phyloP scores from a whole-genome alignment of 352 stramenopile genomes.

The Pythium angustatum region DNA sequence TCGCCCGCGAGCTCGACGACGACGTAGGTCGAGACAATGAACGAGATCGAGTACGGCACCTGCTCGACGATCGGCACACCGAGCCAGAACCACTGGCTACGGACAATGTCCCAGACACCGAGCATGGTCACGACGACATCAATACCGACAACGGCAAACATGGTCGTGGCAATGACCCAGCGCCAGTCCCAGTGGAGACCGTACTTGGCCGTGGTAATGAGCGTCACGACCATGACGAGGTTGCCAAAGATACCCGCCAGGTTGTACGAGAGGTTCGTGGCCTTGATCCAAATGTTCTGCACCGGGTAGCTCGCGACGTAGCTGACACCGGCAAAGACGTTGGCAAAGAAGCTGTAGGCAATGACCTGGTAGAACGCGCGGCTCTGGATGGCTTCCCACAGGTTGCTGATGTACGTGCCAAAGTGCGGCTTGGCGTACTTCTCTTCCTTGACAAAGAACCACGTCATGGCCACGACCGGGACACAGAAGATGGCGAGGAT shows the following conservation, averaged over 20 bases:
- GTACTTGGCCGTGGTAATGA: conserved; percentile 31
- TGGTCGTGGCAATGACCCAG: conserved; percentile 24
- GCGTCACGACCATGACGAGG: conserved; percentile 22
- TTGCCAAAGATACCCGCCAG: conserved; percentile 23
- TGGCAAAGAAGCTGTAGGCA: conserved; percentile 28
- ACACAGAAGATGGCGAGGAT: conserved; percentile 30
- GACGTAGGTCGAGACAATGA: conserved; percentile 29
- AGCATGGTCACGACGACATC: conserved; percentile 27
- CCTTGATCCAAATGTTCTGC: conserved; percentile 26
- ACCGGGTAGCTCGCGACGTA: conserved; percentile 27
- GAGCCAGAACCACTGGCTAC: conserved; percentile 30
- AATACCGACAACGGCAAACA: conserved; percentile 22
- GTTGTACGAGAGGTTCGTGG: conserved; percentile 24
- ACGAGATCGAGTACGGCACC: conserved; percentile 20
- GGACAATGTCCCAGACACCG: conserved; percentile 33
- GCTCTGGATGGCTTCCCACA: conserved; percentile 36
- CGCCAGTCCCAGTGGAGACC: conserved; percentile 37
- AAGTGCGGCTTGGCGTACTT: conserved; percentile 32
- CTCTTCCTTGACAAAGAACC: conserved; percentile 38
- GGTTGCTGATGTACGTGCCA: conserved; percentile 28
- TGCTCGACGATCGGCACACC: conserved; percentile 27
- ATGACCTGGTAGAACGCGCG: conserved; percentile 34
- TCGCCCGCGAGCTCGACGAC: conserved; percentile 33
- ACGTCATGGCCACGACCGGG: conserved; percentile 32
- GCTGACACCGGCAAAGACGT: conserved; percentile 26